These are phyloP conservation scores for Haplosporangium sp. DNA, from an alignment of 371 early-diverging fungal species.

Conservation along the genomic window DNA sequence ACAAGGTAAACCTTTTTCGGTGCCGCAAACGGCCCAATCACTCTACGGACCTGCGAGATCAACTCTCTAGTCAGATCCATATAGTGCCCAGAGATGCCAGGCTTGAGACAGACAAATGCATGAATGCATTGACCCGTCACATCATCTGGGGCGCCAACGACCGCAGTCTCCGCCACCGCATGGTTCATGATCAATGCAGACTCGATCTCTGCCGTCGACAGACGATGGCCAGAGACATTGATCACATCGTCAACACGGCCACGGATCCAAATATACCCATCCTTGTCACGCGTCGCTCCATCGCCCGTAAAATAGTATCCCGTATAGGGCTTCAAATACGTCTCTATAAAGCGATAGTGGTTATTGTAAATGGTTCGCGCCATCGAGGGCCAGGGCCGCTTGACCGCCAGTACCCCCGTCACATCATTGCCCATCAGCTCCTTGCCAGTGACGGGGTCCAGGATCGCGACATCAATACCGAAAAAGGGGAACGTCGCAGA, in stretches of 20 bases:
- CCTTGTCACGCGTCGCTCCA: slow-evolving; percentile 89
- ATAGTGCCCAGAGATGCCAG: slow-evolving; percentile 59
- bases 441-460: slow-evolving; percentile 84
- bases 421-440: slow-evolving; percentile 83
- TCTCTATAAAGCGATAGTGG: slow-evolving; percentile 89
- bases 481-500: slow-evolving; percentile 97
- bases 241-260: slow-evolving; percentile 98
- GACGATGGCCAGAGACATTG: slow-evolving; percentile 97
- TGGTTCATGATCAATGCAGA: slow-evolving; percentile 85
- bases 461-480: slow-evolving; percentile 90
- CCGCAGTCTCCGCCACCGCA: slow-evolving; percentile 95
- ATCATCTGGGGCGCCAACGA: slow-evolving; percentile 92
- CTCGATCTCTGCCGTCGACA: slow-evolving; percentile 97
- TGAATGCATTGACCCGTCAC: slow-evolving; percentile 91
- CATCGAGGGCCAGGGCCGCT: slow-evolving; percentile 95
- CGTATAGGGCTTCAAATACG: slow-evolving; percentile 89
- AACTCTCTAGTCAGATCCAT: slow-evolving; percentile 73
- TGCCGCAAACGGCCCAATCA: slow-evolving; percentile 96
- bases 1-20: slow-evolving; percentile 89
- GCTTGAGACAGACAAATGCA: slow-evolving; percentile 79
- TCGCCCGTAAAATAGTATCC: slow-evolving; percentile 94
- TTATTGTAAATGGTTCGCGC: slow-evolving; percentile 93
- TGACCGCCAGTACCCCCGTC: slow-evolving; percentile 93
- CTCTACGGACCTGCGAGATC: slow-evolving; percentile 80
- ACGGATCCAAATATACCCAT: slow-evolving; percentile 96